phyloP scores from a whole-genome alignment of 2,329 filamentous ascomycete genomes.

The Colletotrichum zoysiae region DNA sequence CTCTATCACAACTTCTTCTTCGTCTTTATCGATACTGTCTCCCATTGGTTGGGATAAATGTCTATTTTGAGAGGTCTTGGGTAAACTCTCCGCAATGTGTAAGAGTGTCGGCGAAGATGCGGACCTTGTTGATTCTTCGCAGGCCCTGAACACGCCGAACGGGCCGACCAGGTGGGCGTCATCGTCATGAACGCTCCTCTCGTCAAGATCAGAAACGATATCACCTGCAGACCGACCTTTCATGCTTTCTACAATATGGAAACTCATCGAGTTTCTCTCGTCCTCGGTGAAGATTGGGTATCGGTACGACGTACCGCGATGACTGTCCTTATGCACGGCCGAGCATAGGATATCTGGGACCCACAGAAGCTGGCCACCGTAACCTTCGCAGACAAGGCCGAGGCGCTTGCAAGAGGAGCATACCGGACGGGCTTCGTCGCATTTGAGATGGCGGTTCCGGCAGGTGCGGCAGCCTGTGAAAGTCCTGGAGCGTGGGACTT shows the following conservation, averaged over 20 bases:
- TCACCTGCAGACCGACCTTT: slow-evolving; percentile 44
- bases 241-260: slow-evolving; percentile 51
- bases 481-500: slow-evolving; percentile 42
- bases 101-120: neutral
- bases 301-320: slow-evolving; percentile 50
- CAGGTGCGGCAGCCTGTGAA: slow-evolving; percentile 53
- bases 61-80: neutral
- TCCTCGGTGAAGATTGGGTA: slow-evolving; percentile 58
- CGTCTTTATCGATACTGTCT: neutral
- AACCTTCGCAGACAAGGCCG: slow-evolving; percentile 54
- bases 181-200: slow-evolving; percentile 9
- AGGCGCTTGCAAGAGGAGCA: slow-evolving; percentile 54
- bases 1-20: slow-evolving; percentile 17
- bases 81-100: neutral
- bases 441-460: slow-evolving; percentile 57
- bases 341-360: slow-evolving; percentile 46
- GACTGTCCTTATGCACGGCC: slow-evolving; percentile 10
- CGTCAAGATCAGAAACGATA: slow-evolving; percentile 46
- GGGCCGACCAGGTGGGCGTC: slow-evolving; percentile 32
- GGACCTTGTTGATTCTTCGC: neutral
- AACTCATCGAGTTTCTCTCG: slow-evolving; percentile 51
- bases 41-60: slow-evolving; percentile 2
- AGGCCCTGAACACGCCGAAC: slow-evolving; percentile 40
- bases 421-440: slow-evolving; percentile 56
- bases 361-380: slow-evolving; percentile 53